Conservation (phyloP, 2,329 filamentous ascomycete genomes). For the Arthrinium phaeospermum region DNA sequence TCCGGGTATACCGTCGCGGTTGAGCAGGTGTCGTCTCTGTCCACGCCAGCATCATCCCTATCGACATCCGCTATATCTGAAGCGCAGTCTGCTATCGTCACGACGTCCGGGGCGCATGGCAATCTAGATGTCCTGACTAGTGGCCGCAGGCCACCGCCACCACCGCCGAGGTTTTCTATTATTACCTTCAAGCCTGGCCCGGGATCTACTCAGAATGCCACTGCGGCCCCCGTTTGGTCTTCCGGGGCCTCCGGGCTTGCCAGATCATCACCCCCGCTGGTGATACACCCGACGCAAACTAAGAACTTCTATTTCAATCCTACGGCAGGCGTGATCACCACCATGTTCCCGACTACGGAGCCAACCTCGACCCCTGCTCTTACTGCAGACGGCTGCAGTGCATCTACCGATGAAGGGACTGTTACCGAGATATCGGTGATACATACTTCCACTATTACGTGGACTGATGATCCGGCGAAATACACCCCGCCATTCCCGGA, state of each 20-base stretch:
- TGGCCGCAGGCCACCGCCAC: neutral
- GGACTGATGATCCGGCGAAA: constrained; percentile 49
- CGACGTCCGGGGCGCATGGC: neutral
- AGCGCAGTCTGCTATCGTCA: neutral
- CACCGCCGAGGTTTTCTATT: neutral
- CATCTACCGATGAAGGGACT: constrained; percentile 39
- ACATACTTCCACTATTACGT: constrained; percentile 57
- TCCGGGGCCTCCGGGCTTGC: neutral
- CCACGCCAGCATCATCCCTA: neutral
- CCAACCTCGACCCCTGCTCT: neutral
- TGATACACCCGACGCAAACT: neutral
- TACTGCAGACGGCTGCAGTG: constrained; percentile 29
- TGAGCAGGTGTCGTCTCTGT: neutral
- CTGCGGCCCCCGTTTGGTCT: neutral
- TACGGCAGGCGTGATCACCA: neutral
- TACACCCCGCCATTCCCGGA: constrained; percentile 52
- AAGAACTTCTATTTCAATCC: constrained; percentile 7
- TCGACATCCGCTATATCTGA: neutral
- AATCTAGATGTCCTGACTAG: neutral
- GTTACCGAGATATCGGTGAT: constrained; percentile 50
- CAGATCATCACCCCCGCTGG: neutral
- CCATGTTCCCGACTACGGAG: neutral
- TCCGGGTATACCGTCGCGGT: neutral
- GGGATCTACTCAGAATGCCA: constrained; percentile 3
- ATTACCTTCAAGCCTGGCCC: constrained; percentile 10